Evolutionary conservation across 768 basidiomycete genomes (phyloP), one percentile per base, ranked within the genome.

Genomic region (Neoboletus magnificus): DNA sequence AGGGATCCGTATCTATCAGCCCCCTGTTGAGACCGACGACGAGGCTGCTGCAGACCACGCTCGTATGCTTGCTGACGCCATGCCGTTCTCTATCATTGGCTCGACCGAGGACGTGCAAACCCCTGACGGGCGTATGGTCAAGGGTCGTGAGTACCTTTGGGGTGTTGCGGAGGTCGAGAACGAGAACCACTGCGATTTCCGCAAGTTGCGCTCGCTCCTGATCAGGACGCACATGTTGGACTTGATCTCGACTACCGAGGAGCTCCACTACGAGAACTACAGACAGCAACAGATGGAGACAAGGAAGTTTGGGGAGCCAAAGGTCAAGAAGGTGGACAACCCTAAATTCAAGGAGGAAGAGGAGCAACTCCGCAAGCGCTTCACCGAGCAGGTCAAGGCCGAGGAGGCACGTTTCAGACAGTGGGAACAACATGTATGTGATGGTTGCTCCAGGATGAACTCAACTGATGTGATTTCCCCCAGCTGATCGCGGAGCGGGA

Each of bases 121-220:
- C 4, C 75, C 80, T 23, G 96, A 98, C 69, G 97, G 97, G 12
- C 85, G 94, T 54, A 74, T 84, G 33, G 97, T 99, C 69, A 98
- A 98, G 76, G 97, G 97, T 44, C 87, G 97, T 65, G 92, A 98
- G 74, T 99, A 99, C 71, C 85, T 96, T 15, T 99, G 97, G 97
- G 97, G 97, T 80, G 94, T 99, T n/a, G 97, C 97, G 10, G 97
- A 99, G 80, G 96, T 99, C 58, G 97, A 99, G 76, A 98, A 99
- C 71, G 97, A 99, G 77, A 88, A 89, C 71, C 97, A 99, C 76
- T 99, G 97, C 71, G 97, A 98, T 75, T 99, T 99, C 86, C 91
- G 90, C 76, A 98, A 97, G 76, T 80, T 99, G 48, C 90, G 97
- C 52, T 93, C 93, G 12, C 80, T 98, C 40, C 81, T 98, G 44